Evolutionary conservation across 2,329 filamentous ascomycete species (phyloP).

Genomic region (Capronia americana): DNA sequence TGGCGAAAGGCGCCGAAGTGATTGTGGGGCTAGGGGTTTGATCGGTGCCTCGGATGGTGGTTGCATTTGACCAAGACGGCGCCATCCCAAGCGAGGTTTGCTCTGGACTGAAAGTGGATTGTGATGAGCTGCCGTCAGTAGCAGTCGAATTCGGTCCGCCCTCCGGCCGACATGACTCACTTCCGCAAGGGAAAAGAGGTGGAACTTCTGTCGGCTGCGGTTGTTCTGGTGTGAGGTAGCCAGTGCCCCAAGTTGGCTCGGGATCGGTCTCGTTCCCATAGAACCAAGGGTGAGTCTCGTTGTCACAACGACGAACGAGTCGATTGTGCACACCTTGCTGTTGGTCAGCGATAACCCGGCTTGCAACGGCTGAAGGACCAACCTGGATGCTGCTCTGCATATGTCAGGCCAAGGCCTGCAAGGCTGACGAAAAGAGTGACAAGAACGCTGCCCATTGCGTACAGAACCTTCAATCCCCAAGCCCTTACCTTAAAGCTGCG

Average conservation of each 20-base stretch:
- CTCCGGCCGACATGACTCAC: neutral
- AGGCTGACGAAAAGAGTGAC: slow-evolving; percentile 21
- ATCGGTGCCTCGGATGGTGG: neutral
- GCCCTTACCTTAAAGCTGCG: neutral
- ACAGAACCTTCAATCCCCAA: neutral
- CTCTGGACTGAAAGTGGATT: slow-evolving; percentile 19
- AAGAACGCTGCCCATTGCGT: slow-evolving; percentile 13
- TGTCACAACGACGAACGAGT: slow-evolving; percentile 30
- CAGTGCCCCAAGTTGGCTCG: slow-evolving; percentile 4
- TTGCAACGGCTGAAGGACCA: slow-evolving; percentile 1
- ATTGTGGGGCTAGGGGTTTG: slow-evolving; percentile 1
- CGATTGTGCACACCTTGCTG: slow-evolving; percentile 22
- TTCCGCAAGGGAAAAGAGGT: neutral
- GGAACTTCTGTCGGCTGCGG: neutral
- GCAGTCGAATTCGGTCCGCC: neutral
- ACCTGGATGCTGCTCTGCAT: slow-evolving; percentile 27
- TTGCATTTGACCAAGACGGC: neutral
- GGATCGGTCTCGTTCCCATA: slow-evolving; percentile 24
- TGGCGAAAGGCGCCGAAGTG: neutral
- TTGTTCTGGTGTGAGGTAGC: neutral
- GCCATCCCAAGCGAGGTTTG: slow-evolving; percentile 3
- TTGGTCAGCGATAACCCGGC: slow-evolving; percentile 1
- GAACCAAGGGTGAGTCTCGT: slow-evolving; percentile 25
- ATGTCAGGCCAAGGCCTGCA: slow-evolving; percentile 28
- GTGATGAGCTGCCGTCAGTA: slow-evolving; percentile 7